phyloP scores from a whole-genome alignment of 2,329 filamentous ascomycete genomes.

The Plectosphaerella plurivora region DNA sequence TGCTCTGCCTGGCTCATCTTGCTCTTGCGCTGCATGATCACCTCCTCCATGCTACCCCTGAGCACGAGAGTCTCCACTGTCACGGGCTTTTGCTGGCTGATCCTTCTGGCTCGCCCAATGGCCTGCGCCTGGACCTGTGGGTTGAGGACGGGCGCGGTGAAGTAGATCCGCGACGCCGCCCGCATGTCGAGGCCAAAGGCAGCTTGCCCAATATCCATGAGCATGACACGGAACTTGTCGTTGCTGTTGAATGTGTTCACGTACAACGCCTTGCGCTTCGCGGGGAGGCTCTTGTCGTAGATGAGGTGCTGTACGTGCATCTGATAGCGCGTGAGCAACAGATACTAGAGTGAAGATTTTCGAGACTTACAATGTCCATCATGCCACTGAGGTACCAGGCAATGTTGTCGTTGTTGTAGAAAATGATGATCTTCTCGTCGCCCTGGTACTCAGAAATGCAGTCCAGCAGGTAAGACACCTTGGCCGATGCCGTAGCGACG shows the following conservation, averaged over 20 bases:
- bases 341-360: not conserved
- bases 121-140: slow-evolving; percentile 85
- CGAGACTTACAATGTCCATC: slow-evolving; percentile 60
- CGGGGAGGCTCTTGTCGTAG: slow-evolving; percentile 60
- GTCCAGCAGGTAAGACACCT: slow-evolving; percentile 81
- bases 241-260: slow-evolving; percentile 73
- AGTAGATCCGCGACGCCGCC: slow-evolving; percentile 80
- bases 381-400: slow-evolving; percentile 82
- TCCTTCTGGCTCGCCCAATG: slow-evolving; percentile 82
- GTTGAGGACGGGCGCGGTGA: slow-evolving; percentile 82
- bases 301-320: slow-evolving; percentile 59
- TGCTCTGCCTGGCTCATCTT: slow-evolving; percentile 70
- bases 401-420: slow-evolving; percentile 84
- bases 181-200: slow-evolving; percentile 85
- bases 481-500: slow-evolving; percentile 78
- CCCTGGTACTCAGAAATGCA: slow-evolving; percentile 63
- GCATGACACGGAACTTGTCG: slow-evolving; percentile 64
- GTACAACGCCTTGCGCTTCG: slow-evolving; percentile 65
- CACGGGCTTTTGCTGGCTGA: slow-evolving; percentile 76
- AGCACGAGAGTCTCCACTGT: slow-evolving; percentile 83
- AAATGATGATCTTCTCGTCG: slow-evolving; percentile 82
- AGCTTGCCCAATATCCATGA: slow-evolving; percentile 90
- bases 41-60: slow-evolving; percentile 76
- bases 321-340: slow-evolving; percentile 18
- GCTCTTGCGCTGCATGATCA: slow-evolving; percentile 68